These are phyloP conservation scores for Sindora glabra DNA, from an alignment of 306 rosid species.

Conservation along the genomic window DNA sequence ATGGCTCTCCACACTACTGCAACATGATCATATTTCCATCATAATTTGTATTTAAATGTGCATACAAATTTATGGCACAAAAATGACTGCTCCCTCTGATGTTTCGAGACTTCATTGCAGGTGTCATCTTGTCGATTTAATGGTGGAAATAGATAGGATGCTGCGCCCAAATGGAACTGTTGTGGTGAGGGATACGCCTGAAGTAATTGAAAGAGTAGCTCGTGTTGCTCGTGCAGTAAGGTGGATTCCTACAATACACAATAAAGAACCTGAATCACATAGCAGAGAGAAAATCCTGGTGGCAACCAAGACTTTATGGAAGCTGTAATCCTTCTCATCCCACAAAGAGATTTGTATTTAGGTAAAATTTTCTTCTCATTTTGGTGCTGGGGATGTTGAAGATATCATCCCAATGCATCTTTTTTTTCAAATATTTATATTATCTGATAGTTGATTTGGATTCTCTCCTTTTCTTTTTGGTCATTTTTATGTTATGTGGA, in stretches of 20 bases:
- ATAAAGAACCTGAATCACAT: slow-evolving; percentile 69
- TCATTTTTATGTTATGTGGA: no score
- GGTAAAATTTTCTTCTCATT: slow-evolving; percentile 28
- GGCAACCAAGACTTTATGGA: slow-evolving; percentile 73
- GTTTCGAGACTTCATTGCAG: slow-evolving; percentile 29
- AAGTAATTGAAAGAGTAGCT: slow-evolving; percentile 65
- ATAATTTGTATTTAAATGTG: no score
- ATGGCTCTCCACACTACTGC: no score
- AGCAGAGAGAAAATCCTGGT: slow-evolving; percentile 74
- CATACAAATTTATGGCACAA: no score
- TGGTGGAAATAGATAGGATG: slow-evolving; percentile 90
- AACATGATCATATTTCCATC: no score
- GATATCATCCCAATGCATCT: slow-evolving; percentile 33
- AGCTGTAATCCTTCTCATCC: slow-evolving; percentile 40
- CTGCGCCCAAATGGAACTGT: slow-evolving; percentile 87
- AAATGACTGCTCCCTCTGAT: not conserved
- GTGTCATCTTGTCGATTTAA: slow-evolving; percentile 85
- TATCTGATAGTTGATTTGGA: slow-evolving; percentile 22
- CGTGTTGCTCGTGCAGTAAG: slow-evolving; percentile 65
- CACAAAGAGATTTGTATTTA: slow-evolving; percentile 30
- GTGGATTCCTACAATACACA: slow-evolving; percentile 57
- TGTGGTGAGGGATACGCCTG: slow-evolving; percentile 72
- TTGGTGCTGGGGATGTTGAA: no score
- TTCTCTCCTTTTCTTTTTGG: no score
- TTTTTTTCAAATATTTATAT: slow-evolving; percentile 33